A percentile compares a stretch with the other conserved stretches of the same genome.
Evolutionary conservation across 805 yeast genomes (phyloP).

Genomic region (Candida ulmi): DNA sequence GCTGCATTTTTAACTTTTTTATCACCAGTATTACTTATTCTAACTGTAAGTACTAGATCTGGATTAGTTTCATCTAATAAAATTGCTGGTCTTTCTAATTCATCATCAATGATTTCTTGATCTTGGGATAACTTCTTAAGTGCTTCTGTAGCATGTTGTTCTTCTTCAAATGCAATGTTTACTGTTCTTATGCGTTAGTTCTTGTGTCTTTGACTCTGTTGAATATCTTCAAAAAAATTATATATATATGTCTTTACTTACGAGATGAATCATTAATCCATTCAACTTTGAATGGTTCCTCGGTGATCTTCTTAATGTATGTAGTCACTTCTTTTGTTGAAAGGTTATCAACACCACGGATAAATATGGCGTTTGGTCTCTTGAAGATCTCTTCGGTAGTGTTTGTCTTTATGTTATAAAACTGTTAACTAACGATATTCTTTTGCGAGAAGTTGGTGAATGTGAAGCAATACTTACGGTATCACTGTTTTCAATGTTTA

Average conservation of each 20-base stretch:
- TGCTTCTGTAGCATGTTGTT: constrained; percentile 12
- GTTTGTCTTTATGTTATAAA: too few relatives aligned
- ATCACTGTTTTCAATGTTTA: neutral
- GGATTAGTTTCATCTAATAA: constrained; percentile 6
- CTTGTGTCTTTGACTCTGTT: too few relatives aligned
- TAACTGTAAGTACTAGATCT: constrained; percentile 12
- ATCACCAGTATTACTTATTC: constrained; percentile 18
- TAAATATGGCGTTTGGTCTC: constrained; percentile 18
- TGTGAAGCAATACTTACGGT: neutral
- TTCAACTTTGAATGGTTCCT: constrained; percentile 17
- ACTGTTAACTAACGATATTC: too few relatives aligned
- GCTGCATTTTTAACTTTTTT: constrained; percentile 23
- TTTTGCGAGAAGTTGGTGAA: too few relatives aligned
- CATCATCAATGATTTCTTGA: constrained; percentile 1
- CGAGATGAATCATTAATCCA: constrained; percentile 23
- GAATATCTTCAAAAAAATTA: neutral
- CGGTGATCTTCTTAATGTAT: constrained; percentile 13
- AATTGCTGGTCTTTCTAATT: constrained; percentile 8
- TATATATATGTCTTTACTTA: constrained; percentile 5
- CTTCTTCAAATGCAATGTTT: constrained; percentile 20
- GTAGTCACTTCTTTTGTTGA: constrained; percentile 18
- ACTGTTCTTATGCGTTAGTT: constrained; percentile 8
- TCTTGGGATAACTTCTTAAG: constrained; percentile 10
- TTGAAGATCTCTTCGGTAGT: constrained; percentile 6
- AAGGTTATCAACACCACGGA: constrained; percentile 23